Base-by-base conservation (phyloP, 257 asterid species). In the Eustoma russellianum region DNA sequence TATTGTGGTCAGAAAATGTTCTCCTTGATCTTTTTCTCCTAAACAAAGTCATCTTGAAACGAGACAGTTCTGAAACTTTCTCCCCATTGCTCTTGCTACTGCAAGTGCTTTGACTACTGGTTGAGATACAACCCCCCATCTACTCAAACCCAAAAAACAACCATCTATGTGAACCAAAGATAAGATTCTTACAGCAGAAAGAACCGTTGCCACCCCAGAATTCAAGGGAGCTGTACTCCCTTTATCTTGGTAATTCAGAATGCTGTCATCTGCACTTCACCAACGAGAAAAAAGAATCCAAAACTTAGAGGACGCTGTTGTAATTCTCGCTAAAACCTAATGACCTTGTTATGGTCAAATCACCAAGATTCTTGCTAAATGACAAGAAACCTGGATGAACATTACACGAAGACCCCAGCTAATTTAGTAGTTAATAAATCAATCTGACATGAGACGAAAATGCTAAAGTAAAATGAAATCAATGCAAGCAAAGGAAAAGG, bases 111-210 rank as follows among this genome's bases (percentile, higher is more conserved):
- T 48, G 91, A 61, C 83, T 81, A 65, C 92, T 83, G 43, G 76
- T 55, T 5, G 98, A 91, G 55, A 85, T 88, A 70, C 95, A 88
- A 73, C 97, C 82, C 60, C 98, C 98, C 97, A 91, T 91, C 69
- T 58, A 66, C 69, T 83, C 79, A 84, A 61, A 59, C 64, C 67
- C 50, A 50, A 72, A 71, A 70, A 67, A 50, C 53, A 61, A 77
- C 54, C 95, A 82, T 83, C 46, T 62, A 49, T 40, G 62, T 57
- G 59, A 58, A 56, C 41, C 57, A 46, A 52, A 61, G 47, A 55
- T 52, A 63, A 17, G 53, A 55, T 64, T 54, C 70, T 66, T 66
- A 68, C 49, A 17, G 62, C 67, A 40, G 11, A 28, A 19, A 40
- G 54, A 64, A 65, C 67, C 53, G 65, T 70, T 60, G 76, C 43